Evolutionary conservation across 805 yeast genomes (phyloP).

Genomic region (Candida hungchunana): DNA sequence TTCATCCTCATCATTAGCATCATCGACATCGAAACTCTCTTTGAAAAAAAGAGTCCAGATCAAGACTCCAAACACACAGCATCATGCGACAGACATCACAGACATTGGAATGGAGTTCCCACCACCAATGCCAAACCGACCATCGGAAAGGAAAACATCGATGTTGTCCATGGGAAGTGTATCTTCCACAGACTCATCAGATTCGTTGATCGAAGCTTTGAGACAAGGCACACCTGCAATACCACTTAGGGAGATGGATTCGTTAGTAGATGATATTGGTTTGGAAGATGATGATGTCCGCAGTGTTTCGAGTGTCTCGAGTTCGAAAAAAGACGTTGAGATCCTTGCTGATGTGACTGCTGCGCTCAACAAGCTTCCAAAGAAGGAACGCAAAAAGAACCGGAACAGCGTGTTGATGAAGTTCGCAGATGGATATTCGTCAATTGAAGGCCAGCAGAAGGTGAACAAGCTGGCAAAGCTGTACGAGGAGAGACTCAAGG

Average conservation of each 20-base stretch:
- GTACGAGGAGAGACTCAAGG: conserved; percentile 53
- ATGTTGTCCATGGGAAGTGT: conserved; percentile 5
- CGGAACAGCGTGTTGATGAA: conserved; percentile 15
- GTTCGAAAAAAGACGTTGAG: conserved; percentile 8
- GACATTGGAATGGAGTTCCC: conserved; percentile 13
- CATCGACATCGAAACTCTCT: background rate
- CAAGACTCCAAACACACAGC: background rate
- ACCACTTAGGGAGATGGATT: conserved; percentile 6
- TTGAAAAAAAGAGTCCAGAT: conserved; percentile 9
- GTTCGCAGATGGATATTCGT: conserved; percentile 29
- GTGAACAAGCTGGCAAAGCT: conserved; percentile 60
- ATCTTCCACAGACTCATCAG: conserved; percentile 4
- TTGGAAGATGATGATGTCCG: too few species aligned
- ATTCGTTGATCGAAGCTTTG: conserved; percentile 2
- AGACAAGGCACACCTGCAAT: background rate
- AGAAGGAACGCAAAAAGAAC: conserved; percentile 7
- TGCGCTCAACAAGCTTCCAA: conserved; percentile 18
- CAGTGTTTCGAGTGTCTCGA: too few species aligned
- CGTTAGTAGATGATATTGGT: conserved; percentile 1
- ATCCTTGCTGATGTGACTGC: conserved; percentile 24
- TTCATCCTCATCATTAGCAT: conserved; percentile 6
- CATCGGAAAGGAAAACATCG: conserved; percentile 2
- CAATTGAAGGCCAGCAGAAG: conserved; percentile 39
- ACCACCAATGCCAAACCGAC: conserved; percentile 6
- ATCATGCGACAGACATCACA: conserved; percentile 3